A percentile compares a stretch with the other conserved stretches of the same genome.
These are phyloP conservation scores for Cadophora luteo-olivacea DNA, from an alignment of 2,329 filamentous ascomycete species.

Conservation along the genomic window DNA sequence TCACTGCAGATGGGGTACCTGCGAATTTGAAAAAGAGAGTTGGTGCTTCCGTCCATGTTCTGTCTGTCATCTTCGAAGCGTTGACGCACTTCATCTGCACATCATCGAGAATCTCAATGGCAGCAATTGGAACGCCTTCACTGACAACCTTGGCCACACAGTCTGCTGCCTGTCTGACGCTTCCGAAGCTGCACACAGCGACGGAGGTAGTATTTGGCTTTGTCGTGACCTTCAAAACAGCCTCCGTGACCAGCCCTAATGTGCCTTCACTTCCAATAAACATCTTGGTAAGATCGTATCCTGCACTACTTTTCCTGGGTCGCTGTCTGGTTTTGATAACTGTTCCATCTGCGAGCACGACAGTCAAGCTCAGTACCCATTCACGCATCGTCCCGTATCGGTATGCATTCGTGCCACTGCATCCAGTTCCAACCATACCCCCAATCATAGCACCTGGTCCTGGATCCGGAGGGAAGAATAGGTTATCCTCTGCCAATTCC, in stretches of 20 bases:
- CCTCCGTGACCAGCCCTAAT: slow-evolving; percentile 89
- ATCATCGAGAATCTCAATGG: slow-evolving; percentile 92
- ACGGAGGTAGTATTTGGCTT: slow-evolving; percentile 82
- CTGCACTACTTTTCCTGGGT: slow-evolving; percentile 87
- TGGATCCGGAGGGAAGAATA: slow-evolving; percentile 93
- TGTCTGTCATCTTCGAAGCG: slow-evolving; percentile 68
- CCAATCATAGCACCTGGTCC: slow-evolving; percentile 93
- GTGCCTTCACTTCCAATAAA: slow-evolving; percentile 94
- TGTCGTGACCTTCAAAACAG: slow-evolving; percentile 84
- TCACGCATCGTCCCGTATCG: slow-evolving; percentile 94
- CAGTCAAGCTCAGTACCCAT: slow-evolving; percentile 87
- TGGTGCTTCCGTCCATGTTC: slow-evolving; percentile 73
- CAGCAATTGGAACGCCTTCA: slow-evolving; percentile 82
- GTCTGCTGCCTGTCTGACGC: slow-evolving; percentile 49
- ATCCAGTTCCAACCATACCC: slow-evolving; percentile 80
- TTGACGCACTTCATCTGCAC: slow-evolving; percentile 82
- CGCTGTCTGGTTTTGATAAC: slow-evolving; percentile 88
- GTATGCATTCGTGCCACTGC: slow-evolving; percentile 86
- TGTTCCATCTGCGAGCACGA: slow-evolving; percentile 89
- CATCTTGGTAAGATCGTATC: slow-evolving; percentile 88
- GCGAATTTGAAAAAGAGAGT: slow-evolving; percentile 88
- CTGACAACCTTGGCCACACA: slow-evolving; percentile 83
- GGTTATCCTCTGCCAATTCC: slow-evolving; percentile 70
- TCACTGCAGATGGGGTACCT: slow-evolving; percentile 72
- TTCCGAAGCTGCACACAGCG: slow-evolving; percentile 72